These are phyloP conservation scores for Cynara cardunculus DNA, from an alignment of 129 eudicot species.

Conservation along the genomic window DNA sequence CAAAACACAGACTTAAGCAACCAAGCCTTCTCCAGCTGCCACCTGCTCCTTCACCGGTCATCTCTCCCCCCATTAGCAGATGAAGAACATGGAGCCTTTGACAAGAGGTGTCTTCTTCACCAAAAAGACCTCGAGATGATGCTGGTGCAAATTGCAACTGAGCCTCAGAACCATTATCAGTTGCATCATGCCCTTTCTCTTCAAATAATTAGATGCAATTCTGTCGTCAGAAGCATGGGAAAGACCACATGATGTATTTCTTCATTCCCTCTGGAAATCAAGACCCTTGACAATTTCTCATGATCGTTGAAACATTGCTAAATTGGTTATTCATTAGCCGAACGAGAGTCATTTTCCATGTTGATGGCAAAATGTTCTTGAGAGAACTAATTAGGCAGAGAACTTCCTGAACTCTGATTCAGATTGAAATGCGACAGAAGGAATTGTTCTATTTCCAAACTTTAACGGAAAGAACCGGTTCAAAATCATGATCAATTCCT, in stretches of 20 bases:
- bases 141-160: slow-evolving; percentile 23
- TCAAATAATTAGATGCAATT: slow-evolving; percentile 26
- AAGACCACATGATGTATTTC: slow-evolving; percentile 15
- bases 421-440: slow-evolving; percentile 44
- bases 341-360: slow-evolving; percentile 23
- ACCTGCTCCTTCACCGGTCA: no score
- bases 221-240: slow-evolving; percentile 25
- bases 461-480: no score
- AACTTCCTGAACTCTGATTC: slow-evolving; percentile 36
- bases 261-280: slow-evolving; percentile 19
- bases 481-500: no score
- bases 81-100: slow-evolving; percentile 37
- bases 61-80: no score
- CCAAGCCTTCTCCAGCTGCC: no score
- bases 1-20: background rate
- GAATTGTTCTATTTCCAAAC: no score
- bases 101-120: slow-evolving; percentile 35
- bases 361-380: slow-evolving; percentile 31
- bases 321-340: slow-evolving; percentile 28
- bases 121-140: slow-evolving; percentile 26
- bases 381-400: slow-evolving; percentile 36
- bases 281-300: slow-evolving; percentile 27
- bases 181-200: slow-evolving; percentile 24
- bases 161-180: slow-evolving; percentile 30
- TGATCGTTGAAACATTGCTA: slow-evolving; percentile 15